Conservation (phyloP, 2,329 filamentous ascomycete species). For the Chrysosporium queenslandicum region DNA sequence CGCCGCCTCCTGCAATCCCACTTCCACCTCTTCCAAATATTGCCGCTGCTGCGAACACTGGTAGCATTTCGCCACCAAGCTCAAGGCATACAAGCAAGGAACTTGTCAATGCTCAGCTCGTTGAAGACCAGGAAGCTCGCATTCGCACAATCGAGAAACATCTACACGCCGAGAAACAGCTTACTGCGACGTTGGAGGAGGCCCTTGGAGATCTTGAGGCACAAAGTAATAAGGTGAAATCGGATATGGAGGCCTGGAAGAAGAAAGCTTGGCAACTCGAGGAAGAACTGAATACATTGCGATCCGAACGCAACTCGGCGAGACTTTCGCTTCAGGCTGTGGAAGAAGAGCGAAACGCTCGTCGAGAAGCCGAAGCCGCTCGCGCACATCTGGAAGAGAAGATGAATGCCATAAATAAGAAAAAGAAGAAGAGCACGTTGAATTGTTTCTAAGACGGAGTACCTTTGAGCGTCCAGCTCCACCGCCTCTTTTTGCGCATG, state of each 20-base stretch:
- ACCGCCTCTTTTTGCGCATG: constrained; percentile 12
- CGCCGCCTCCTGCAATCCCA: constrained; percentile 90
- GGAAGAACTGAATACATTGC: constrained; percentile 45
- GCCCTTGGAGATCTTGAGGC: constrained; percentile 87
- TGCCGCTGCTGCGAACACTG: constrained; percentile 43
- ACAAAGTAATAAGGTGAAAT: constrained; percentile 83
- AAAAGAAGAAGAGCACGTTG: constrained; percentile 88
- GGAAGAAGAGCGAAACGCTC: constrained; percentile 90
- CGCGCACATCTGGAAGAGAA: constrained; percentile 82
- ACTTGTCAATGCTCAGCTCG: constrained; percentile 64
- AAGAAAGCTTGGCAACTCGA: constrained; percentile 73
- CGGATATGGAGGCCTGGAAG: constrained; percentile 81
- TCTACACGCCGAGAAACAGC: constrained; percentile 86
- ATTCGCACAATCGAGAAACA: constrained; percentile 97
- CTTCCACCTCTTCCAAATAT: constrained; percentile 73
- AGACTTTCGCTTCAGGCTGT: constrained; percentile 71
- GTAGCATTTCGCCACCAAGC: constrained; percentile 49
- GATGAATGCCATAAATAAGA: constrained; percentile 84
- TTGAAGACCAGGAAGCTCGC: constrained; percentile 90
- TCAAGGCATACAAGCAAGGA: constrained; percentile 76
- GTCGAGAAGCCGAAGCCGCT: constrained; percentile 80
- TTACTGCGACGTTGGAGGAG: constrained; percentile 90
- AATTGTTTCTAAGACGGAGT: constrained; percentile 73
- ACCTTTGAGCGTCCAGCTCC: neutral
- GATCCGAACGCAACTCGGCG: constrained; percentile 50